phyloP scores from a whole-genome alignment of 2,329 filamentous ascomycete genomes.

The Geosmithia putterillii region DNA sequence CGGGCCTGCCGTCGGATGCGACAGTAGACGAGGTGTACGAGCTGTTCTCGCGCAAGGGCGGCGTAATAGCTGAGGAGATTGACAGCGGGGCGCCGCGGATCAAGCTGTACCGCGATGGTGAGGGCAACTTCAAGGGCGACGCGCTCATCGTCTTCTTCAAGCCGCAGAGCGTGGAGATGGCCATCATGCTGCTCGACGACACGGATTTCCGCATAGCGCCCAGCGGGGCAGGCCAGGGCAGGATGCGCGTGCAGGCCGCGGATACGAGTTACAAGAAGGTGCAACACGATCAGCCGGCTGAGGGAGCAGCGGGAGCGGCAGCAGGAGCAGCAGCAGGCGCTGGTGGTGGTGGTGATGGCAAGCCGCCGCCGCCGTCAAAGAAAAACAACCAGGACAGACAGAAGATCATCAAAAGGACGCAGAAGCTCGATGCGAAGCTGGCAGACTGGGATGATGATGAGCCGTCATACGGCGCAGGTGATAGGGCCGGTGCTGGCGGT shows the following conservation, averaged over 20 bases:
- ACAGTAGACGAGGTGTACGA: conserved; percentile 71
- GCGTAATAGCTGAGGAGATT: conserved; percentile 88
- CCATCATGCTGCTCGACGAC: conserved; percentile 70
- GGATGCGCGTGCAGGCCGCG: conserved; percentile 71
- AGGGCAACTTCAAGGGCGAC: conserved; percentile 85
- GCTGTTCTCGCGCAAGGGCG: conserved; percentile 72
- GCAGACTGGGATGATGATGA: conserved; percentile 85
- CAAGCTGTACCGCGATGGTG: conserved; percentile 78
- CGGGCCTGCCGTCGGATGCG: conserved; percentile 69
- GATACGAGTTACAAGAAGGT: conserved; percentile 88
- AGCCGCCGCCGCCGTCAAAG: conserved; percentile 28
- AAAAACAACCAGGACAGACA: conserved; percentile 60
- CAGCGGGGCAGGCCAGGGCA: conserved; percentile 41
- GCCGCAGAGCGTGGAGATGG: conserved; percentile 80
- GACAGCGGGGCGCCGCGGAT: conserved; percentile 80
- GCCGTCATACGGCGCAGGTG: conserved; percentile 34
- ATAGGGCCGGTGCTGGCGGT: no score
- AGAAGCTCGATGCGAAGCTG: conserved; percentile 82
- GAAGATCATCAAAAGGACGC: conserved; percentile 83
- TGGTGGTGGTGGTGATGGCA: neutral
- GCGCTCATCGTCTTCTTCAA: conserved; percentile 91
- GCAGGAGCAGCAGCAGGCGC: conserved; percentile 16
- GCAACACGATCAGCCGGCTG: conserved; percentile 44
- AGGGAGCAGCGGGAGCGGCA: conserved; percentile 8
- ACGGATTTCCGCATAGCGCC: conserved; percentile 61